phyloP scores from a whole-genome alignment of 495 filamentous ascomycete species.

The Xylona heveae region DNA sequence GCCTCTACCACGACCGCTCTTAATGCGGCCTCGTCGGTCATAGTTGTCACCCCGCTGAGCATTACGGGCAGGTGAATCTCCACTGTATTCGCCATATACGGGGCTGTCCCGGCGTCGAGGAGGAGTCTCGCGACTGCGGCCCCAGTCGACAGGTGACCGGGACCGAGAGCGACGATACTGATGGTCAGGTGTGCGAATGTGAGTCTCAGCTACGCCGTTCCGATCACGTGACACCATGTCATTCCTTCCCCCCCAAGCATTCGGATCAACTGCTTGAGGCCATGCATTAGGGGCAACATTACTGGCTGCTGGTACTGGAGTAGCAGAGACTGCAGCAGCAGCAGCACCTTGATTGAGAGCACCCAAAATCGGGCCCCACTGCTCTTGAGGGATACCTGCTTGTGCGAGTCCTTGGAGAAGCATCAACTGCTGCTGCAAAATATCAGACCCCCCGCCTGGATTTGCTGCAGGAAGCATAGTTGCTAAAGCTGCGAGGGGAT shows the following conservation, averaged over 20 bases:
- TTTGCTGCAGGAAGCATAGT: conserved; percentile 11
- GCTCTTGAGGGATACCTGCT: conserved; percentile 37
- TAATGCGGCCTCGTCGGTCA: conserved; percentile 18
- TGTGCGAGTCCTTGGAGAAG: conserved; percentile 34
- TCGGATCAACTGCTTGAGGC: conserved; percentile 7
- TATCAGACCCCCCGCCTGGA: conserved; percentile 2
- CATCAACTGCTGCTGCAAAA: conserved; percentile 39
- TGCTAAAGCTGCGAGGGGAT: conserved; percentile 24
- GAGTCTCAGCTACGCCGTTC: conserved; percentile 28
- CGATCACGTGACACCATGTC: conserved; percentile 36
- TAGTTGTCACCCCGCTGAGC: conserved; percentile 26
- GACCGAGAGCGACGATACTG: conserved; percentile 52
- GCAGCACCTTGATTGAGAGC: conserved; percentile 11
- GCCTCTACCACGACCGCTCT: conserved; percentile 28
- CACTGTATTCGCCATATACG: conserved; percentile 45
- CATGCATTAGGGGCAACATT: no score
- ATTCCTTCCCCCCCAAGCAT: conserved; percentile 18
- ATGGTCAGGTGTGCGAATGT: conserved; percentile 31
- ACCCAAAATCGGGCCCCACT: conserved; percentile 31
- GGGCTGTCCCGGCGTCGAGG: conserved; percentile 46
- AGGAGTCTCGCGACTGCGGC: conserved; percentile 37
- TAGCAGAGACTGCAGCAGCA: conserved; percentile 10
- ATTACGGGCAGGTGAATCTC: conserved; percentile 33
- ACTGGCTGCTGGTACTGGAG: conserved; percentile 16
- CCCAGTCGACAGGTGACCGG: conserved; percentile 35